These are phyloP conservation scores for Boletellus emodensis DNA, from an alignment of 768 basidiomycete genomes.

Conservation along the genomic window DNA sequence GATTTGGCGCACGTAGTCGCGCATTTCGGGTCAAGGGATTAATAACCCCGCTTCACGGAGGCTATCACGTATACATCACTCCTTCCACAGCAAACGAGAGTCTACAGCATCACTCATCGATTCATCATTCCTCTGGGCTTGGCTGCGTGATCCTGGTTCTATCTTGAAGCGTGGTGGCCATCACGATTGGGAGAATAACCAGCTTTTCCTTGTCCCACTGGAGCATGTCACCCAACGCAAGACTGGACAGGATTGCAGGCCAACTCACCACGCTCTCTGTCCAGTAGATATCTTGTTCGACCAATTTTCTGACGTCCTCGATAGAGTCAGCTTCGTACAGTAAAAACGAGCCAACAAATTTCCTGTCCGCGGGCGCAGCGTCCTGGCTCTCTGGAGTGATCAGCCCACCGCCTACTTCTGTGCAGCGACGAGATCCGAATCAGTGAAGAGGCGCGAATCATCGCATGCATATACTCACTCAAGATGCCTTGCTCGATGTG, in stretches of 20 bases:
- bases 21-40: too few species aligned
- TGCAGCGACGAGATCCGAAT: not conserved
- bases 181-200: constrained; percentile 43
- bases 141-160: constrained; percentile 22
- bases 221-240: not conserved
- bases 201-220: constrained; percentile 60
- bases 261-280: constrained; percentile 39
- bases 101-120: constrained; percentile 4
- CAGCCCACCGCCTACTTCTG: constrained; percentile 54
- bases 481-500: constrained; percentile 43
- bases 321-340: constrained; percentile 52
- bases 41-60: too few species aligned
- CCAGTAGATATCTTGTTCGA: constrained; percentile 45
- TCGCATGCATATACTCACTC: constrained; percentile 39
- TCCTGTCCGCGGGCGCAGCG: constrained; percentile 43
- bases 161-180: constrained; percentile 35
- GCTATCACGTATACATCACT: too few species aligned
- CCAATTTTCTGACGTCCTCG: constrained; percentile 39
- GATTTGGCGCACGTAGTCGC: too few species aligned
- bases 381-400: constrained; percentile 55
- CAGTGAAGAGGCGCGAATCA: constrained; percentile 3
- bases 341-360: constrained; percentile 58
- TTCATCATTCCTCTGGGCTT: constrained; percentile 1
- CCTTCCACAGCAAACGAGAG: not conserved
- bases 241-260: not conserved